Percentiles rank a stretch among this genome's conserved stretches.
phyloP scores from a whole-genome alignment of 2,329 filamentous ascomycete genomes.

The Claviceps sp. region DNA sequence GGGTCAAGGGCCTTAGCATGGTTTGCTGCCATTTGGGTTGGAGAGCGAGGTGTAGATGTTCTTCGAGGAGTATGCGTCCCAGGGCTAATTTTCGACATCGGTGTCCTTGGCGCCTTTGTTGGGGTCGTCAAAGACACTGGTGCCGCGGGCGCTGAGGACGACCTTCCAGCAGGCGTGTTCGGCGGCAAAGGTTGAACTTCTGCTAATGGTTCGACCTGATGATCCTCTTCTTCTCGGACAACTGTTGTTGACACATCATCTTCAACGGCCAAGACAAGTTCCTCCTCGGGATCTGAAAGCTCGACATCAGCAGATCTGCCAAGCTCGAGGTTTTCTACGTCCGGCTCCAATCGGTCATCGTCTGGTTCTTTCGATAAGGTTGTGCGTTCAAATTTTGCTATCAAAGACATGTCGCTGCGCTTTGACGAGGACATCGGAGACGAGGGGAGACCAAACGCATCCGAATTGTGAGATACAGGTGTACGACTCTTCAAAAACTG shows the following conservation, averaged over 20 bases:
- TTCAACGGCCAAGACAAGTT: not conserved
- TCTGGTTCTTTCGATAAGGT: not conserved
- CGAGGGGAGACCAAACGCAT: slow-evolving; percentile 4
- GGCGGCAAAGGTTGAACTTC: not conserved
- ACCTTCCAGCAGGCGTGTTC: not conserved
- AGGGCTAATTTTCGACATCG: not conserved
- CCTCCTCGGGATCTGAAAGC: not conserved
- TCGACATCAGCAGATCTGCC: not conserved
- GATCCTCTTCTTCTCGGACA: not conserved
- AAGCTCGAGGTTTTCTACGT: not conserved
- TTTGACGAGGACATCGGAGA: slow-evolving; percentile 1
- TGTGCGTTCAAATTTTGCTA: not conserved
- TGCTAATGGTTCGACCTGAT: not conserved
- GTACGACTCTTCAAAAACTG: not conserved
- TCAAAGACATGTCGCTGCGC: not conserved
- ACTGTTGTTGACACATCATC: not conserved
- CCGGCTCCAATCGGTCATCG: not conserved
- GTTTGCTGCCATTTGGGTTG: not conserved
- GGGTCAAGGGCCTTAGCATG: not conserved
- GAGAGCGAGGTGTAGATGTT: not conserved
- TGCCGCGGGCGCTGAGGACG: not conserved
- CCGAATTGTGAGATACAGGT: not conserved
- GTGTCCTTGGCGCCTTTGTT: not conserved
- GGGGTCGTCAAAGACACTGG: not conserved
- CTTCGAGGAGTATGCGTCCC: not conserved